Evolutionary conservation across 1,284 basidiomycete genomes (phyloP).

Genomic region (Sporisorium reilianum): DNA sequence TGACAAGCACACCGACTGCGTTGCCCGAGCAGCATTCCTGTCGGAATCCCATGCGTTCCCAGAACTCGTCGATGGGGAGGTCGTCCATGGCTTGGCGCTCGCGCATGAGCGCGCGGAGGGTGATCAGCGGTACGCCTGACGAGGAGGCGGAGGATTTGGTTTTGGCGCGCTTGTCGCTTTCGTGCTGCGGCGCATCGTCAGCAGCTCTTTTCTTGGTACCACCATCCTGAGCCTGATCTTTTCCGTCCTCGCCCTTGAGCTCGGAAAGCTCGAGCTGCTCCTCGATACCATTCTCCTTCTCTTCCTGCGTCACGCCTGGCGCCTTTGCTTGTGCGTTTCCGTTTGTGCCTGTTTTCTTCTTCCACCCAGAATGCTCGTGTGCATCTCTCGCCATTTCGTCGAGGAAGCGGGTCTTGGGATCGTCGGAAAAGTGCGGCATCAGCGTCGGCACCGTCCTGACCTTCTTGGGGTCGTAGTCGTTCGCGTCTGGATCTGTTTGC

Average conservation of each 20-base stretch:
- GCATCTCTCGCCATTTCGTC: conserved; percentile 62
- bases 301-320: conserved; percentile 12
- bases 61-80: conserved; percentile 61
- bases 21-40: conserved; percentile 68
- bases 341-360: conserved; percentile 17
- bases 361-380: conserved; percentile 62
- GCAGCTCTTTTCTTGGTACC: conserved; percentile 3
- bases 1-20: conserved; percentile 64
- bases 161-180: conserved; percentile 16
- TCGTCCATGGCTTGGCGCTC: conserved; percentile 62
- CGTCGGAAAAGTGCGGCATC: conserved; percentile 67
- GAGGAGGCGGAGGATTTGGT: not conserved
- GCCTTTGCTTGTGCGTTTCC: not conserved
- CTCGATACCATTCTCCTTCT: conserved; percentile 20
- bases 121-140: conserved; percentile 27
- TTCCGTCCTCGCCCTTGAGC: conserved; percentile 2
- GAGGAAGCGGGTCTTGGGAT: conserved; percentile 68
- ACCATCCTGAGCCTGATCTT: not conserved
- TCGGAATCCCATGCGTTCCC: conserved; percentile 67
- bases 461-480: conserved; percentile 26
- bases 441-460: conserved; percentile 58
- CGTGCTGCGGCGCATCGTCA: conserved; percentile 3
- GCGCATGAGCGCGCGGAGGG: conserved; percentile 47
- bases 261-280: not conserved
- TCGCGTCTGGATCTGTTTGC: conserved; percentile 13